Base-by-base conservation (phyloP, 2,329 filamentous ascomycete species). In the Penicillium sp. region DNA sequence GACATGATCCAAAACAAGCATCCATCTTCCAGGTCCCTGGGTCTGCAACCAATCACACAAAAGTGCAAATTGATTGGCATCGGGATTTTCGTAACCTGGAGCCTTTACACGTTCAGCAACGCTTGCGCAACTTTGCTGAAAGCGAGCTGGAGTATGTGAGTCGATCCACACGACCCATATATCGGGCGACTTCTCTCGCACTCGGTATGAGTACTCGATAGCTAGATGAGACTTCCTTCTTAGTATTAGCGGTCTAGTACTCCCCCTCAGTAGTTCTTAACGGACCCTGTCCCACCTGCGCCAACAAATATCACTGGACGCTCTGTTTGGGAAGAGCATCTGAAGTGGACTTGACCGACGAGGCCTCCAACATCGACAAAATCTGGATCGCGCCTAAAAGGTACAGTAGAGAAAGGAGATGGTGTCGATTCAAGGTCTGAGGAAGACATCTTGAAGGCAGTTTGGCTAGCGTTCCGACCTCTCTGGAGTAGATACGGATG, bases 171-270 rank as follows among this genome's bases (percentile, higher is more conserved):
- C 23, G 14, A 52, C 42, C 42, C 22, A 46, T 12, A 8, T 29
- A 27, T 52, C 18, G 1, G 29, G 31, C 8, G 14, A 12, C 20
- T 11, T 20, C 27, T 47, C 42, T 4, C 31, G 42, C 15, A 41
- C 25, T 15, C 31, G 43, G 25, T 53, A 46, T 11, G 50, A 27
- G n/a, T 41, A 53, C 37, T 53, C 42, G 18, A 53, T 40, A 29
- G 31, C 31, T 27, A 53, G 14, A 12, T 37, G 31, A 2, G 49
- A 37, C 26, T 53, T 53, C 18, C 33, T 46, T 45, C 26, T 55
- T 23, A 44, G 9, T 37, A 26, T 44, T 44, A 44, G 42, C 22
- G 14, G 14, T n/a, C n/a, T 7, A 44, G 22, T 44, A 4, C 15
- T 3, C 3, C 3, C 6, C 20, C 22, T 15, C 22, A 12, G 23